A percentile compares a stretch with the other conserved stretches of the same genome.
phyloP scores from a whole-genome alignment of 768 basidiomycete species.

The Baorangia bicolor region DNA sequence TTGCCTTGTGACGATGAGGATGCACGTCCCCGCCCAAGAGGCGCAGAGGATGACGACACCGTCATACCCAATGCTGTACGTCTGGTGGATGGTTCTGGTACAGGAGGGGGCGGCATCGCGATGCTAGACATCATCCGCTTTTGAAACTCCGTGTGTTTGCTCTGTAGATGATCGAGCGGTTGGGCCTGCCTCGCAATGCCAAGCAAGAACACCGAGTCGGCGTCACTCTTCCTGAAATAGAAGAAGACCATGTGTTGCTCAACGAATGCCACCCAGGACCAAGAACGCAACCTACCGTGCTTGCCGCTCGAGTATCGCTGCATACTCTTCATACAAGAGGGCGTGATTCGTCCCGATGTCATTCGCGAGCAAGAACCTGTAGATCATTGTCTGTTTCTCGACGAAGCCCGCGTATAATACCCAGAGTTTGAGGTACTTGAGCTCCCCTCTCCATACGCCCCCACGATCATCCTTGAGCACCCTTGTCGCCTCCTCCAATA shows the following conservation, averaged over 20 bases:
- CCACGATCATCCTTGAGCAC: constrained; percentile 75
- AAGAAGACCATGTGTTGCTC: neutral
- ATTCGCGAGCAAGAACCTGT: constrained; percentile 84
- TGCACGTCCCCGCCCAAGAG: constrained; percentile 15
- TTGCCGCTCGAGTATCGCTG: constrained; percentile 76
- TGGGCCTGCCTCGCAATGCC: constrained; percentile 82
- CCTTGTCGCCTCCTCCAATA: constrained; percentile 90
- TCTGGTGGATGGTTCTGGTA: constrained; percentile 37
- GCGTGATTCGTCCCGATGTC: constrained; percentile 85
- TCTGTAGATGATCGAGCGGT: constrained; percentile 78
- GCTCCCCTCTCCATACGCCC: constrained; percentile 72
- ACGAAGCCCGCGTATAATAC: constrained; percentile 90
- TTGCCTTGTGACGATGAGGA: constrained; percentile 26
- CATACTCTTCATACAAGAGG: constrained; percentile 90
- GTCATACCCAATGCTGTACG: constrained; percentile 49
- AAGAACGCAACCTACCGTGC: constrained; percentile 59
- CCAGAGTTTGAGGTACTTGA: constrained; percentile 93
- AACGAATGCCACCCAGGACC: constrained; percentile 31
- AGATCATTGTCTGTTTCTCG: constrained; percentile 85
- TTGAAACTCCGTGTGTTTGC: constrained; percentile 82
- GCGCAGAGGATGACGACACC: constrained; percentile 35
- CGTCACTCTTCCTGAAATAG: constrained; percentile 69
- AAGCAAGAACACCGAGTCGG: constrained; percentile 86
- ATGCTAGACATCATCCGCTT: constrained; percentile 77
- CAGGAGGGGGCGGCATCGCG: constrained; percentile 37